Evolutionary conservation across 345 rosid genomes (phyloP).

Genomic region (Arabis alpina): DNA sequence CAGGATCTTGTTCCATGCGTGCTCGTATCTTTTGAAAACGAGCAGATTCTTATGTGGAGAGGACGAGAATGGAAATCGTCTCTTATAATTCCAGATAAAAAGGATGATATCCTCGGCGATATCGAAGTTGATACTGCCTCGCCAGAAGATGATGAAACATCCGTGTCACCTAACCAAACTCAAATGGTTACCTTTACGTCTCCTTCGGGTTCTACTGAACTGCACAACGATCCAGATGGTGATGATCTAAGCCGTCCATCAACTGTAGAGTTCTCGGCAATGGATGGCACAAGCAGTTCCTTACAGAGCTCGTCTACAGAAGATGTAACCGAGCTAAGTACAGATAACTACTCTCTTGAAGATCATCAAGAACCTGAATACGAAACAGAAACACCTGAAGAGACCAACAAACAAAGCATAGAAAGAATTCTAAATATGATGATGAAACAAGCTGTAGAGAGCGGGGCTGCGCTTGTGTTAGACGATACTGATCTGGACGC

Average conservation of each 20-base stretch:
- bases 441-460: slow-evolving; percentile 73
- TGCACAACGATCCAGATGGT: slow-evolving; percentile 28
- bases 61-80: slow-evolving; percentile 78
- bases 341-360: slow-evolving; percentile 10
- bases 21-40: slow-evolving; percentile 74
- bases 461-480: slow-evolving; percentile 66
- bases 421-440: slow-evolving; percentile 56
- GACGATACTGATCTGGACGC: slow-evolving; percentile 58
- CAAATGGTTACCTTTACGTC: slow-evolving; percentile 31
- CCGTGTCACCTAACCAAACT: slow-evolving; percentile 24
- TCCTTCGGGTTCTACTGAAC: slow-evolving; percentile 31
- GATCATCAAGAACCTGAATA: slow-evolving; percentile 29
- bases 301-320: slow-evolving; percentile 14
- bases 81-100: slow-evolving; percentile 43
- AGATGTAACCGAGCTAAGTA: slow-evolving; percentile 19
- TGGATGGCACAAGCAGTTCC: slow-evolving; percentile 23
- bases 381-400: slow-evolving; percentile 37
- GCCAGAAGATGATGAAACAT: slow-evolving; percentile 42
- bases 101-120: slow-evolving; percentile 36
- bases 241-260: slow-evolving; percentile 23
- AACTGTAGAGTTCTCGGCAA: background rate
- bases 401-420: slow-evolving; percentile 37
- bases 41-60: slow-evolving; percentile 87
- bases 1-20: slow-evolving; percentile 94
- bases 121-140: slow-evolving; percentile 36